Evolutionary conservation across 2,329 filamentous ascomycete genomes (phyloP), one percentile per base, ranked within the genome.

Genomic region (Cladosporium sphaerospermum): DNA sequence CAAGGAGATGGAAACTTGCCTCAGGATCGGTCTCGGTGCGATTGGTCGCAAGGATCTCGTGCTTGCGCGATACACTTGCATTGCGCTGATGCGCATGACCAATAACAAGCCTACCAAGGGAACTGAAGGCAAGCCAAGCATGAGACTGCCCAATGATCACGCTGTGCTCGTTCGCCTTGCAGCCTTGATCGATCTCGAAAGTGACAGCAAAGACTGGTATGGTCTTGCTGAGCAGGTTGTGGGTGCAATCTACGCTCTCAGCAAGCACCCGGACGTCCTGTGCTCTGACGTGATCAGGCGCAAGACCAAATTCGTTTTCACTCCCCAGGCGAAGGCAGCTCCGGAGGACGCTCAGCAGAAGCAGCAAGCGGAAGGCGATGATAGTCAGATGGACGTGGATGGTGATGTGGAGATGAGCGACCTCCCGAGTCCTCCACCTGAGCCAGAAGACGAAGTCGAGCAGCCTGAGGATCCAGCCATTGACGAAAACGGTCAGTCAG

Each of bases 161-260:
- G 89, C 91, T 8, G 87, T 97, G 14, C 76, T 96, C 28, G 75
- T 79, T 3, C 86, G 86, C 62, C 78, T 99, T 8, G 89, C 89
- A 9, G 84, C 86, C 16, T 91, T 97, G 63, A 84, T 87, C 14
- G 89, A 96, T 59, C 83, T 96, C 4, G 79, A 84, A 5, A 92
- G 89, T 0, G 85, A 95, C 55, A 95, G 85, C 73, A 93, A 95
- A 66, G 93, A 99, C 67, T 99, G 93, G 77, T 80, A 88, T 62
- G 93, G 93, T 3, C 85, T 97, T 41, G 91, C 93, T 16, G 95
- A 99, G 68, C 93, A 99, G 71, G 92, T 93, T 8, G 89, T 99
- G 67, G 88, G 88, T 60, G 93, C 93, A 45, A 96, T 99, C 46
- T 99, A 99, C 64, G 84, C 89, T 28, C 78, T 99, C 13, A 90